Conservation (phyloP, 495 filamentous ascomycete species). For the Aspergillus asperescens region DNA sequence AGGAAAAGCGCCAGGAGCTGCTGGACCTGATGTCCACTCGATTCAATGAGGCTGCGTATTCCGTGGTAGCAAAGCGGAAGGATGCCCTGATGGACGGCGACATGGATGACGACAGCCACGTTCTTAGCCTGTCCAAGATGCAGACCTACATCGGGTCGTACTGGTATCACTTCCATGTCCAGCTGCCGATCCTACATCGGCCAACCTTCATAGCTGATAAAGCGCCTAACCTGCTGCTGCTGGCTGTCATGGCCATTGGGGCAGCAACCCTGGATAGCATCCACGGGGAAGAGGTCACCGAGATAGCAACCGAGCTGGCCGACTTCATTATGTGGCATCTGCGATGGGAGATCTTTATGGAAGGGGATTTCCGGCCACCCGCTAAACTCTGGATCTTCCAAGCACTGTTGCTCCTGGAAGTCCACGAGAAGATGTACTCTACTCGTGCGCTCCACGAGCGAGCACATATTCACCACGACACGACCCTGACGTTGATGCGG, state of each 20-base stretch:
- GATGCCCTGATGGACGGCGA: conserved; percentile 75
- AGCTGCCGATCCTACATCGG: conserved; percentile 89
- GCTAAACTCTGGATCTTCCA: conserved; percentile 99
- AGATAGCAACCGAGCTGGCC: conserved; percentile 69
- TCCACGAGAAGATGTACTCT: conserved; percentile 96
- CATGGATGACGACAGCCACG: conserved; percentile 63
- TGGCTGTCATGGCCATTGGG: conserved; percentile 92
- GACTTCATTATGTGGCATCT: conserved; percentile 89
- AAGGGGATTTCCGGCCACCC: conserved; percentile 84
- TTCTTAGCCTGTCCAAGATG: conserved; percentile 89
- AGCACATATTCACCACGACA: conserved; percentile 95
- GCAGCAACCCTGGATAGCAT: conserved; percentile 81
- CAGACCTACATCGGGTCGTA: conserved; percentile 89
- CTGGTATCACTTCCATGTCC: conserved; percentile 92
- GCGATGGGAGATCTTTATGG: conserved; percentile 87
- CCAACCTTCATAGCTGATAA: conserved; percentile 88
- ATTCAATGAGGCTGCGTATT: conserved; percentile 76
- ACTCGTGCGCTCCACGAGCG: conserved; percentile 88
- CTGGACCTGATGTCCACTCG: conserved; percentile 78
- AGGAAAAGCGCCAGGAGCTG: conserved; percentile 78
- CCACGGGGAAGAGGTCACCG: conserved; percentile 66
- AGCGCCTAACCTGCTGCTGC: conserved; percentile 76
- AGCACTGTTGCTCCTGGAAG: conserved; percentile 78
- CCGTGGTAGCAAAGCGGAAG: conserved; percentile 68
- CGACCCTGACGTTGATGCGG: conserved; percentile 91